A percentile compares a stretch with the other conserved stretches of the same genome.
Evolutionary conservation across 2,329 filamentous ascomycete species (phyloP).

Genomic region (Coniochaeta prunicola): DNA sequence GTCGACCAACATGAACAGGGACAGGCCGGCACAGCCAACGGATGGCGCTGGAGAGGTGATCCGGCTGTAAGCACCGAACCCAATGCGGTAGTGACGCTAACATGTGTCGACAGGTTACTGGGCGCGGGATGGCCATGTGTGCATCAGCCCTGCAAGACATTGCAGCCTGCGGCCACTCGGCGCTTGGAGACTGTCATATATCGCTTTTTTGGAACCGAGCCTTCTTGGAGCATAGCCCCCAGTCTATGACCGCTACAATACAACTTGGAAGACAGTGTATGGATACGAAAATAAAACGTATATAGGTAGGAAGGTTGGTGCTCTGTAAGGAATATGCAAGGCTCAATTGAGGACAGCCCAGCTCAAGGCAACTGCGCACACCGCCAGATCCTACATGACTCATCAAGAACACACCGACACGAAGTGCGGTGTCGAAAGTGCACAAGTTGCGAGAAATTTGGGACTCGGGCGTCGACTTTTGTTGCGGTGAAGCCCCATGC

Average conservation of each 20-base stretch:
- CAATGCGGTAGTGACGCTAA: neutral
- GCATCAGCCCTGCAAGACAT: conserved; percentile 1
- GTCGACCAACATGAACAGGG: neutral
- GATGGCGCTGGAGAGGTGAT: neutral
- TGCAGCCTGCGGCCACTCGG: neutral
- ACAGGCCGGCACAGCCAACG: neutral
- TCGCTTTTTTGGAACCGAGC: neutral
- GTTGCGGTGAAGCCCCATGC: neutral
- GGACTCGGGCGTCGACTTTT: neutral
- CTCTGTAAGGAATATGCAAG: neutral
- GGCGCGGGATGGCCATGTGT: neutral
- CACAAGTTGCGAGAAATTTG: neutral
- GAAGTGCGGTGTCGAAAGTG: too few species aligned
- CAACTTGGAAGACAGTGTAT: too few species aligned
- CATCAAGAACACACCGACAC: neutral
- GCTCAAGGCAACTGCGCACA: neutral
- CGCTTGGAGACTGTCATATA: conserved; percentile 1
- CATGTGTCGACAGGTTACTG: conserved; percentile 1
- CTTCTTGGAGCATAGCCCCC: neutral
- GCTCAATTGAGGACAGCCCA: neutral
- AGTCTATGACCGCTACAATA: neutral
- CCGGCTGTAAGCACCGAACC: neutral
- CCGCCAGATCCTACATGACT: neutral
- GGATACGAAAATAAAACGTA: neutral
- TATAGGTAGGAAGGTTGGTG: neutral